Evolutionary conservation across 768 basidiomycete species (phyloP).

Genomic region (Lentinula edodes): DNA sequence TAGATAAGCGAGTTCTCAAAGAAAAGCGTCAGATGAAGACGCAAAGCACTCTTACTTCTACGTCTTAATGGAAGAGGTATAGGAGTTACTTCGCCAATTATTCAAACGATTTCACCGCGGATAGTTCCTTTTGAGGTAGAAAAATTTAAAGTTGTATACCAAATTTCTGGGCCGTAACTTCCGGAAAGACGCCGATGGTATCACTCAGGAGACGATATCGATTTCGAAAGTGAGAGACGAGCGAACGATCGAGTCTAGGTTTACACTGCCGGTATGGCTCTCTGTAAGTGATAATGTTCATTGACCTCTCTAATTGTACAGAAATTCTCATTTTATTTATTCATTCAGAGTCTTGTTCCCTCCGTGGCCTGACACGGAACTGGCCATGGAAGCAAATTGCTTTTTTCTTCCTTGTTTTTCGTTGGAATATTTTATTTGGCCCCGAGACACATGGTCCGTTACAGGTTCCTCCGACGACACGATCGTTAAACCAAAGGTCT

Average conservation of each 20-base stretch:
- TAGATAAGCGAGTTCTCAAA: not conserved
- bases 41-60: not conserved
- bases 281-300: not conserved
- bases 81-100: constrained; percentile 6
- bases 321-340: not conserved
- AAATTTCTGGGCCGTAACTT: not conserved
- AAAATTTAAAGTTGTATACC: not conserved
- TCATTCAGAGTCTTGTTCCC: not conserved
- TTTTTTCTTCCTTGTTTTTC: not conserved
- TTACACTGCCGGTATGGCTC: not conserved
- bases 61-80: too few relatives aligned
- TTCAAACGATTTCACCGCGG: not conserved
- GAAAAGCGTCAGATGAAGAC: not conserved
- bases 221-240: not conserved
- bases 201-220: not conserved
- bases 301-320: not conserved
- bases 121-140: not conserved
- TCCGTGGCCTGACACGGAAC: not conserved
- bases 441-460: not conserved
- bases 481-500: not conserved
- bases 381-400: not conserved
- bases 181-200: not conserved
- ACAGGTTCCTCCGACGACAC: not conserved
- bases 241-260: not conserved
- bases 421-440: not conserved